A percentile compares a stretch with the other conserved stretches of the same genome.
These are phyloP conservation scores for Nigrospora sphaerica DNA, from an alignment of 2,329 filamentous ascomycete species.

Conservation along the genomic window DNA sequence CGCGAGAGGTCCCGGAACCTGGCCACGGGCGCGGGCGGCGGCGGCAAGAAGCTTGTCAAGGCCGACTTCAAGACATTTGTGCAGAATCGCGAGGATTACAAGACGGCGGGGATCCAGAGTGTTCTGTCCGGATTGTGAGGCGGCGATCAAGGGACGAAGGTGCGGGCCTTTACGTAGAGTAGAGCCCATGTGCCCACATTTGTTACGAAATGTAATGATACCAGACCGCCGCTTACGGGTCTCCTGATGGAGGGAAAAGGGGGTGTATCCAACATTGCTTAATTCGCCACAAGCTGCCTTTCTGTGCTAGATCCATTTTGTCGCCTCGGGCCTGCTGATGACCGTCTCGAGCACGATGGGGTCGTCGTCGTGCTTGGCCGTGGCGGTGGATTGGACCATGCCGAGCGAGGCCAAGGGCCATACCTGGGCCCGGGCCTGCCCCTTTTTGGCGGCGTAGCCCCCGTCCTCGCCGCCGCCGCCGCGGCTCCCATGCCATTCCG, in stretches of 20 bases:
- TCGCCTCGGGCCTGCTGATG: too few relatives aligned
- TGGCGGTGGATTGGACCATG: too few relatives aligned
- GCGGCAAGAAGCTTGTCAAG: slow-evolving; percentile 50
- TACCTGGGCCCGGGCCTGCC: too few relatives aligned
- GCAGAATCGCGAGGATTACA: slow-evolving; percentile 74
- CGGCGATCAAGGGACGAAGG: background rate
- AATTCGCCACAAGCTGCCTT: background rate
- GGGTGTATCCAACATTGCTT: too few relatives aligned
- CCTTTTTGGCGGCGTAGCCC: too few relatives aligned
- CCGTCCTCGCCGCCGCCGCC: too few relatives aligned
- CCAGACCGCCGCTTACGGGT: background rate
- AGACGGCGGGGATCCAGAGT: slow-evolving; percentile 73
- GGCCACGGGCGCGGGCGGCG: slow-evolving; percentile 28
- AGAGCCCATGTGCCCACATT: background rate
- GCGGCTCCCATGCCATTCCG: too few relatives aligned
- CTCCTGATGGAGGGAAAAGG: too few relatives aligned
- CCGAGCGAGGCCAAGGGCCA: too few relatives aligned
- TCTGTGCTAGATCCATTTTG: background rate
- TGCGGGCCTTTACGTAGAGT: background rate
- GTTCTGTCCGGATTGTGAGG: slow-evolving; percentile 59
- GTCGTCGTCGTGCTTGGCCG: too few relatives aligned
- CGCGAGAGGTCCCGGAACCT: slow-evolving; percentile 62
- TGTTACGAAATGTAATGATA: background rate
- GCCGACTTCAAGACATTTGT: slow-evolving; percentile 79
- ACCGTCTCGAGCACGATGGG: too few relatives aligned